Percentiles rank a stretch among this genome's conserved stretches.
phyloP scores from a whole-genome alignment of 2,329 filamentous ascomycete species.

The Hymenoscyphus linearis region DNA sequence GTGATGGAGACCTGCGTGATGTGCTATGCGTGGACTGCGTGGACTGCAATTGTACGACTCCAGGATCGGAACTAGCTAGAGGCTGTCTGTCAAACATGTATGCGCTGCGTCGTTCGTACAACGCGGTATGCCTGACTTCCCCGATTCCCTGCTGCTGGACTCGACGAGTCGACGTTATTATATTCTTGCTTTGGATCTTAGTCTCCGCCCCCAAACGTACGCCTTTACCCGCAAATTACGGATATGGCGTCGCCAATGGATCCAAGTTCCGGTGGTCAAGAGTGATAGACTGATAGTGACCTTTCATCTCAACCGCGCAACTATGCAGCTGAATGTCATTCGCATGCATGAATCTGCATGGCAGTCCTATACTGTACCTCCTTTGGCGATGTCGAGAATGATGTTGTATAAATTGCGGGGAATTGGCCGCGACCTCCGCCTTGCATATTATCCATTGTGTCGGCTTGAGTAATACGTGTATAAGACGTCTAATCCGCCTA shows the following conservation, averaged over 20 bases:
- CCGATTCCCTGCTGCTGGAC: background rate
- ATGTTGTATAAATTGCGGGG: background rate
- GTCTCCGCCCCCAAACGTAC: background rate
- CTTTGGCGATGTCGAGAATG: background rate
- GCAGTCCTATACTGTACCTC: no score
- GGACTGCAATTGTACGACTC: background rate
- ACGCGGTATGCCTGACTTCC: no score
- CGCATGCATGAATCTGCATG: background rate
- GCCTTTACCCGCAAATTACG: background rate
- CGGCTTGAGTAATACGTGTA: no score
- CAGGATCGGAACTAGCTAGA: background rate
- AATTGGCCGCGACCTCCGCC: no score
- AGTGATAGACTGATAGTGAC: background rate
- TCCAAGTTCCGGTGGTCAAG: background rate
- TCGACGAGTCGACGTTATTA: background rate
- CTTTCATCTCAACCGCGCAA: background rate
- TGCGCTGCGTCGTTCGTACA: background rate
- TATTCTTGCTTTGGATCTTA: background rate
- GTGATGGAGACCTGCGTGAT: background rate
- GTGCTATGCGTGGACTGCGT: background rate
- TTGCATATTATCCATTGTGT: no score
- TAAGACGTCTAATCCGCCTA: no score
- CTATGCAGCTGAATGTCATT: background rate
- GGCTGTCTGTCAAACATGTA: background rate
- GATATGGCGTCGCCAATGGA: background rate